Percentiles rank a stretch among this genome's conserved stretches.
These are phyloP conservation scores for Penicillium paxilli DNA, from an alignment of 495 filamentous ascomycete species.

Conservation along the genomic window DNA sequence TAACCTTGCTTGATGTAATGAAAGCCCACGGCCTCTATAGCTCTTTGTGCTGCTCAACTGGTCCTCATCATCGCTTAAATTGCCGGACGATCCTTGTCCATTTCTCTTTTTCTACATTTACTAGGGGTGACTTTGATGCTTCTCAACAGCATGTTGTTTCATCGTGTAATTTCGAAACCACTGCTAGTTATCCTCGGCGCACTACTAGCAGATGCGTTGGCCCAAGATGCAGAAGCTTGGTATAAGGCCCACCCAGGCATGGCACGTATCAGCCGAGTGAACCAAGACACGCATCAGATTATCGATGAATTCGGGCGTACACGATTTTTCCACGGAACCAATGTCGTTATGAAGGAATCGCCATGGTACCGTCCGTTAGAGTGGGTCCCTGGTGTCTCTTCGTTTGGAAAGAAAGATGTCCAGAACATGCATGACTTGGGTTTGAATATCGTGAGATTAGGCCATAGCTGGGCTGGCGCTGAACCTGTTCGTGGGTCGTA, in stretches of 20 bases:
- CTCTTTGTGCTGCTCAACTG: not conserved
- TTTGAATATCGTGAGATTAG: constrained; percentile 14
- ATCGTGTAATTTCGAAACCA: constrained; percentile 4
- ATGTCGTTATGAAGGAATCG: constrained; percentile 17
- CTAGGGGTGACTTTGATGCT: not conserved
- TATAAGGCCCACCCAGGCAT: constrained; percentile 14
- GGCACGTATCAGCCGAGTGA: constrained; percentile 14
- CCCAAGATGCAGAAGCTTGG: constrained; percentile 14
- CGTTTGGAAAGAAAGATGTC: constrained; percentile 18
- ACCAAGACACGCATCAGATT: constrained; percentile 16
- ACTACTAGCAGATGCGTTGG: constrained; percentile 2
- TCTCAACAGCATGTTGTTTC: not conserved
- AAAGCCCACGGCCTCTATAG: not conserved
- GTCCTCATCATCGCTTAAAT: not conserved
- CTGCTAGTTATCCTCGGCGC: constrained; percentile 7
- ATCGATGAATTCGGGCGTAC: constrained; percentile 15
- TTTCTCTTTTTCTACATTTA: not conserved
- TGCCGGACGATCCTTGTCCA: not conserved
- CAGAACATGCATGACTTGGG: constrained; percentile 16
- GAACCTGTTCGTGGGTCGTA: constrained; percentile 16
- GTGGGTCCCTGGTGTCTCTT: constrained; percentile 14
- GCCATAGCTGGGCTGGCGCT: constrained; percentile 19
- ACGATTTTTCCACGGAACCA: constrained; percentile 18
- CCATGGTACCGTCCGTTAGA: constrained; percentile 15
- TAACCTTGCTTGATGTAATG: constrained; percentile 5